Base-by-base conservation (phyloP, 257 asterid genomes). In the Solanum pinnatisectum region DNA sequence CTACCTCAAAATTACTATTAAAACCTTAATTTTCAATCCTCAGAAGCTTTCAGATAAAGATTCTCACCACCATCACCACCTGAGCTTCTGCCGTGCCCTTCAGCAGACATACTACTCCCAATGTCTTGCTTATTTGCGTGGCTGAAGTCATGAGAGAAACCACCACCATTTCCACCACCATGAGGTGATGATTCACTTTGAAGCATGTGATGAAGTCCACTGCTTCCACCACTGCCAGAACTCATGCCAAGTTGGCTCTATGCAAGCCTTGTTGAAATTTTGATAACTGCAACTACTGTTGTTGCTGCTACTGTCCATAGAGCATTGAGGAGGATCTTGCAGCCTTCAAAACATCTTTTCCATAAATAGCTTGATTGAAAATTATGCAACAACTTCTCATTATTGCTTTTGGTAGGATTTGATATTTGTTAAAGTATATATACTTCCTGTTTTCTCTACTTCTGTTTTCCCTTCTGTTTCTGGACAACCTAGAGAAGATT, bases 181-280 rank as follows among this genome's bases (percentile, higher is more conserved):
- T 89, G 63, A 33, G 65, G 25, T 42, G 93, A 96, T 2, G 95
- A 94, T 89, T 96, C 98, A 4, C 98, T 96, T 87, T 93, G 98
- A 78, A 95, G 94, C 92, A 97, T 92, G 83, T 91, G 90, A 6
- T 91, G 91, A 5, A 95, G 92, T 1, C 98, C 93, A 32, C 93
- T 90, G 67, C 92, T 89, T 20, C 93, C 94, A 4, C 93, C 94
- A 5, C 93, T 79, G 2, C 85, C 96, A 1, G 97, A 87, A 89
- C 93, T 93, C 99, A 96, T 95, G 23, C 96, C 95, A 0, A 95
- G 93, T 36, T 93, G 98, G 92, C 92, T 67, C 92, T 49, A 90
- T 93, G 98, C 92, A 95, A 23, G 85, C 92, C 95, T 84, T 95
- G 94, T 84, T 96, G 99, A 22, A 92, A 94, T 30, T 98, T 91